A percentile compares a stretch with the other conserved stretches of the same genome.
Conservation (phyloP, 108 stramenopile genomes). For the Conticribra weissflogii region DNA sequence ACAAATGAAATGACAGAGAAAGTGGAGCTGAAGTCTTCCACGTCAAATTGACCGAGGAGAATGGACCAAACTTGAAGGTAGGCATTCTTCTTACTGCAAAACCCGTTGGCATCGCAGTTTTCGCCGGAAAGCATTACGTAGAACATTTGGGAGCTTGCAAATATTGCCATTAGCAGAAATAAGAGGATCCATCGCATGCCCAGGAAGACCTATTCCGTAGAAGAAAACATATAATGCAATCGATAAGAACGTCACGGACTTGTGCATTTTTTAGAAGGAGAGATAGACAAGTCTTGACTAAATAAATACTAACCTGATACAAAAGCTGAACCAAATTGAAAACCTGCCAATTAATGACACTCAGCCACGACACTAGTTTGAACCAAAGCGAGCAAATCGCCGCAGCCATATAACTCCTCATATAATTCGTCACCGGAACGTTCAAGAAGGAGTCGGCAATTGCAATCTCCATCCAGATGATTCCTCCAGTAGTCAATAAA, state of each 20-base stretch:
- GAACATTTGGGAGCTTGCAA: conserved; percentile 55
- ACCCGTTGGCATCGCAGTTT: conserved; percentile 49
- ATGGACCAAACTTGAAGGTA: conserved; percentile 56
- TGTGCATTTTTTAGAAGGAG: no score
- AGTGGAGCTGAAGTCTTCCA: conserved; percentile 34
- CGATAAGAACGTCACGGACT: no score
- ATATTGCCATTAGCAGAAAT: conserved; percentile 44
- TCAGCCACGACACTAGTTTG: conserved; percentile 50
- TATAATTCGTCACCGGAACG: conserved; percentile 44
- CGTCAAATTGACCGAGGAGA: conserved; percentile 49
- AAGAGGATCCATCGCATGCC: conserved; percentile 54
- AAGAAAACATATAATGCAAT: no score
- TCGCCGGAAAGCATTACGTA: conserved; percentile 53
- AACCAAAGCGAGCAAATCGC: conserved; percentile 49
- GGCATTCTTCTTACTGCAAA: conserved; percentile 44
- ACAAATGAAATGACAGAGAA: conserved; percentile 52
- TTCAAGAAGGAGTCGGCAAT: conserved; percentile 20
- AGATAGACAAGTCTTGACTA: no score
- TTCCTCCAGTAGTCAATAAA: conserved; percentile 37
- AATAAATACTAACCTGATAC: conserved; percentile 35
- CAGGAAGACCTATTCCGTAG: conserved; percentile 47
- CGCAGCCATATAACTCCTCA: conserved; percentile 54
- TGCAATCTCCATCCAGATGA: conserved; percentile 48
- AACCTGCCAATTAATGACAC: conserved; percentile 59
- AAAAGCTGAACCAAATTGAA: conserved; percentile 47